A percentile compares a stretch with the other conserved stretches of the same genome.
phyloP scores from a whole-genome alignment of 257 asterid genomes.

The Solanum pimpinellifolium region DNA sequence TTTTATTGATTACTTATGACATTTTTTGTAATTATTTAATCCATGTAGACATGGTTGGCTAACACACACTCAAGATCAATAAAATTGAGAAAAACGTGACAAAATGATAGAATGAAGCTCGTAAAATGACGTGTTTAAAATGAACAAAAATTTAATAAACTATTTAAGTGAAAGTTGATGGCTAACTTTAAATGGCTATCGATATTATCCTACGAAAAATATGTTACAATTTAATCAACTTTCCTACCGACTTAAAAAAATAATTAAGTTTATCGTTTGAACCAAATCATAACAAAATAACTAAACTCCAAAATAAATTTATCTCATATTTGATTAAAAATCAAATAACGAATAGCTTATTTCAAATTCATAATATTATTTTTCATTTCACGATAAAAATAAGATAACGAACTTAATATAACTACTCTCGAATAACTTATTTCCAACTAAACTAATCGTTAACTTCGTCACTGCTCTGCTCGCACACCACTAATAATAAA shows the following conservation, averaged over 20 bases:
- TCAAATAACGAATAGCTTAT: neutral
- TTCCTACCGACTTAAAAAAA: neutral
- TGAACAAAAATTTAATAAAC: accelerated
- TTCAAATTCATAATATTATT: neutral
- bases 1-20: neutral
- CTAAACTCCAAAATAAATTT: no score
- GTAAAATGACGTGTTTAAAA: no score
- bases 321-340: neutral
- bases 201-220: neutral
- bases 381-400: neutral
- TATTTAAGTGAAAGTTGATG: no score
- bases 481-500: neutral
- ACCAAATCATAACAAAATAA: neutral
- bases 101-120: neutral
- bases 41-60: neutral
- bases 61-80: neutral
- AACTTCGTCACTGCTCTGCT: neutral
- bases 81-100: neutral
- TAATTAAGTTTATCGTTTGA: no score
- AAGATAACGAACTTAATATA: no score
- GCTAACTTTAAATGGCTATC: neutral
- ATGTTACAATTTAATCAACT: no score
- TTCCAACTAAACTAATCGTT: no score
- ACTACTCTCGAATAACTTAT: no score
- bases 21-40: no score